Evolutionary conservation across 2,329 filamentous ascomycete genomes (phyloP), one percentile per base, ranked within the genome.

Genomic region (Aureobasidium sp.): DNA sequence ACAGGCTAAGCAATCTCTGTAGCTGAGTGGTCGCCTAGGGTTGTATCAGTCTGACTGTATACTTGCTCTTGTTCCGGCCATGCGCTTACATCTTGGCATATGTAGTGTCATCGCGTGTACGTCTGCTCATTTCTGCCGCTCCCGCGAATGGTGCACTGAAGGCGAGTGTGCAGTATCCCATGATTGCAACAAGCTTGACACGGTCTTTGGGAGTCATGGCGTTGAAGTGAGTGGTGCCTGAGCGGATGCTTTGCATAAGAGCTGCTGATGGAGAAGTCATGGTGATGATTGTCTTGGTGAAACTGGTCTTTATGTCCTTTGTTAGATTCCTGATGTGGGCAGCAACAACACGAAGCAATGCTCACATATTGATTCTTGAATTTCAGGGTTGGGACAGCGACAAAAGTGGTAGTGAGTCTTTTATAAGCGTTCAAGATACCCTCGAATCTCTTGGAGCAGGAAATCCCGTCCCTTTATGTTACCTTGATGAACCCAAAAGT

Each of bases 121-220:
- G 66, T 54, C 66, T 66, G 61, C 70, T 71, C 49, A 70, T 68
- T n/a, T 68, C 61, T 48, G 69, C 71, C 27, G 71, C 71, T 27
- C 70, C 70, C 13, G 70, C 70, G 13, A 73, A 69, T 3, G 71
- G 71, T 25, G 71, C 70, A 51, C 68, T 69, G 61, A 72, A 71
- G 8, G 69, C 70, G 13, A 71, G 61, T 64, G 68, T 71, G 67
- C 71, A 72, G 64, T 73, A 73, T 29, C 67, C 67, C 51, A 69
- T 64, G 6, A 68, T 66, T 34, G 67, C 65, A 10, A 66, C 66
- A 47, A 68, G 65, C 32, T 66, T 68, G 13, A 72, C 61, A 13
- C 65, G 67, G 50, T 70, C 69, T 45, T 64, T 66, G 39, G 47
- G 41, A 16, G 45, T 58, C 64, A 61, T 54, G 62, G 62, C 6